A percentile compares a stretch with the other conserved stretches of the same genome.
Conservation (phyloP, 129 eudicot genomes). For the Ambrosia trifida region DNA sequence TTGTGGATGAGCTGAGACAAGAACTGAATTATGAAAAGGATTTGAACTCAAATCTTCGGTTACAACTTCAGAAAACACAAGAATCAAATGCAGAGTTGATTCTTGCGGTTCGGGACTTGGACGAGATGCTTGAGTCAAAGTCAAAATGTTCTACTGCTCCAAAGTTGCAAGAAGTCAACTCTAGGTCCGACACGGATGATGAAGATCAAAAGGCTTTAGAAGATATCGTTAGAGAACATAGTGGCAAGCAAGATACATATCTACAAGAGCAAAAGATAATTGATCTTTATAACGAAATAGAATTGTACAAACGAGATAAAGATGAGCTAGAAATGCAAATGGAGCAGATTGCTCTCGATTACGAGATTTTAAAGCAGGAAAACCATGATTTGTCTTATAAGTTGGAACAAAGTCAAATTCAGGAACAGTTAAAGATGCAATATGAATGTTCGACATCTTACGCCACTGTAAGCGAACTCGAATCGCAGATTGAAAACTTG, state of each 20-base stretch:
- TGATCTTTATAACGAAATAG: slow-evolving; percentile 73
- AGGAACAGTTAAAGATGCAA: slow-evolving; percentile 86
- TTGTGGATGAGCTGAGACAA: slow-evolving; percentile 68
- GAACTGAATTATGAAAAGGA: slow-evolving; percentile 75
- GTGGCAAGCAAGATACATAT: slow-evolving; percentile 57
- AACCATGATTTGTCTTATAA: slow-evolving; percentile 69
- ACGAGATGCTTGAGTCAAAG: slow-evolving; percentile 71
- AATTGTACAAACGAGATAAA: slow-evolving; percentile 72
- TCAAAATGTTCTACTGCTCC: slow-evolving; percentile 26
- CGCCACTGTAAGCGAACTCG: slow-evolving; percentile 50
- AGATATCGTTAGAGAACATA: slow-evolving; percentile 73
- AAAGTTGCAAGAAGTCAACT: slow-evolving; percentile 31
- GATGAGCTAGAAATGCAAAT: slow-evolving; percentile 90
- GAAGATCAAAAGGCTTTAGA: slow-evolving; percentile 88
- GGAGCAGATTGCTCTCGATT: slow-evolving; percentile 96
- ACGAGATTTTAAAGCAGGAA: slow-evolving; percentile 92
- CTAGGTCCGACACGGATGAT: slow-evolving; percentile 47
- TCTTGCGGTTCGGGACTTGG: slow-evolving; percentile 87
- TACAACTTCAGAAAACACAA: slow-evolving; percentile 92
- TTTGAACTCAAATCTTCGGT: slow-evolving; percentile 63
- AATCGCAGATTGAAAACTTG: slow-evolving; percentile 49
- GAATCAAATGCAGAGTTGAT: slow-evolving; percentile 87
- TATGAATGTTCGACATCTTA: slow-evolving; percentile 78
- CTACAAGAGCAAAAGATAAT: slow-evolving; percentile 72
- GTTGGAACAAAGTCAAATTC: slow-evolving; percentile 72